These are phyloP conservation scores for Epichloe baconii DNA, from an alignment of 2,329 filamentous ascomycete genomes.

Conservation along the genomic window DNA sequence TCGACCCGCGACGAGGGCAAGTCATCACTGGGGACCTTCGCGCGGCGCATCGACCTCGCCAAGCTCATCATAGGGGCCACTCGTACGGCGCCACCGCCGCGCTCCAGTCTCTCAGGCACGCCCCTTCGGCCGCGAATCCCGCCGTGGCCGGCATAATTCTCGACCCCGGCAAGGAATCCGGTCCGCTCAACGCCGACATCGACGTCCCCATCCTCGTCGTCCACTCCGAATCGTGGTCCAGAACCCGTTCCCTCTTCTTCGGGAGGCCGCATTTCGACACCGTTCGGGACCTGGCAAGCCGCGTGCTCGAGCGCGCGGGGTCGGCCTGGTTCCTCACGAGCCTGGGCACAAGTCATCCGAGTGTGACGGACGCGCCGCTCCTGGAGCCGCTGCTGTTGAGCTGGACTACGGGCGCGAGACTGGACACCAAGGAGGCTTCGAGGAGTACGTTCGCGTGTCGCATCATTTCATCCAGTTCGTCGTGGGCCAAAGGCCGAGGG, in stretches of 20 bases:
- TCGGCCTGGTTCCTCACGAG: slow-evolving; percentile 42
- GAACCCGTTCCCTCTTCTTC: slow-evolving; percentile 42
- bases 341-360: slow-evolving; percentile 45
- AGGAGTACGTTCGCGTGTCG: slow-evolving; percentile 47
- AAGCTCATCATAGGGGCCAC: slow-evolving; percentile 48
- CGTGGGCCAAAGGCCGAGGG: slow-evolving; percentile 25
- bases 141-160: slow-evolving; percentile 47
- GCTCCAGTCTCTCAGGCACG: slow-evolving; percentile 43
- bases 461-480: slow-evolving; percentile 43
- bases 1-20: slow-evolving; percentile 36
- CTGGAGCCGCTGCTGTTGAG: slow-evolving; percentile 48
- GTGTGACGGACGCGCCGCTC: slow-evolving; percentile 52
- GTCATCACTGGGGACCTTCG: slow-evolving; percentile 34
- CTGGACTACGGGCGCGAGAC: slow-evolving; percentile 46
- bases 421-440: slow-evolving; percentile 43
- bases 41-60: slow-evolving; percentile 36
- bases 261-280: slow-evolving; percentile 52
- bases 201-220: slow-evolving; percentile 45
- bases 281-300: slow-evolving; percentile 41
- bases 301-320: slow-evolving; percentile 29
- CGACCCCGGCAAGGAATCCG: slow-evolving; percentile 53
- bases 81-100: slow-evolving; percentile 54
- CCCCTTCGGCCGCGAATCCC: slow-evolving; percentile 17
- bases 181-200: slow-evolving; percentile 46
- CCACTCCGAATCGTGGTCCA: slow-evolving; percentile 53